phyloP scores from a whole-genome alignment of 2,329 filamentous ascomycete genomes.

The Chrysoporthe austroafricana region DNA sequence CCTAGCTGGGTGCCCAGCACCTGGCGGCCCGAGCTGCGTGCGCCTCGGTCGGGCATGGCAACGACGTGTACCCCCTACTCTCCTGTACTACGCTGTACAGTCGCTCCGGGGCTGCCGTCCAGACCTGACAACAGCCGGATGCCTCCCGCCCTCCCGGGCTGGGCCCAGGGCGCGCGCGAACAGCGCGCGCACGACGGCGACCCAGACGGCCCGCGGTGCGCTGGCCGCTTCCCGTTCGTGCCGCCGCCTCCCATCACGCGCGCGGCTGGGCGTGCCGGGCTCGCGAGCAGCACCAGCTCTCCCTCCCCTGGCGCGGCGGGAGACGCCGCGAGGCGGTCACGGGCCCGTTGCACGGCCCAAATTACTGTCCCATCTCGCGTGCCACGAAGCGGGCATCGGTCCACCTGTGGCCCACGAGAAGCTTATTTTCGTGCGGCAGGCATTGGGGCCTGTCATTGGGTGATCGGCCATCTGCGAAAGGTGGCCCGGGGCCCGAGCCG shows the following conservation, averaged over 20 bases:
- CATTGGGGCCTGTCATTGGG: background rate
- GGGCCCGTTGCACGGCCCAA: background rate
- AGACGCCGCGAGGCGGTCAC: no score
- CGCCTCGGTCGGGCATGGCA: background rate
- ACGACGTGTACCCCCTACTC: background rate
- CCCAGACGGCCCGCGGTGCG: background rate
- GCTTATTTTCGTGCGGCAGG: background rate
- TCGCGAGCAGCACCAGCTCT: background rate
- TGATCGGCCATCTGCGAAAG: background rate
- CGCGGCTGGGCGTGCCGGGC: no score
- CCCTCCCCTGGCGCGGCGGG: background rate
- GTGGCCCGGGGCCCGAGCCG: background rate
- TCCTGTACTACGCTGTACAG: background rate
- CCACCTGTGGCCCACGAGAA: background rate
- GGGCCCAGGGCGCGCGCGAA: background rate
- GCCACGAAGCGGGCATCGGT: slow-evolving; percentile 12
- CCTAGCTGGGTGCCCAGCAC: no score
- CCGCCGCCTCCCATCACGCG: no score
- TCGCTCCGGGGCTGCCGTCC: no score
- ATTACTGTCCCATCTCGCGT: slow-evolving; percentile 10
- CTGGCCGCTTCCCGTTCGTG: background rate
- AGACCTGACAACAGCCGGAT: background rate
- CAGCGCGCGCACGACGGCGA: background rate
- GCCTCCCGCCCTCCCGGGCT: background rate
- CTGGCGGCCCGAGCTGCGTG: no score